A percentile compares a stretch with the other conserved stretches of the same genome.
phyloP scores from a whole-genome alignment of 192 early-diverging fungal species.

The Radiomyces spectabilis region DNA sequence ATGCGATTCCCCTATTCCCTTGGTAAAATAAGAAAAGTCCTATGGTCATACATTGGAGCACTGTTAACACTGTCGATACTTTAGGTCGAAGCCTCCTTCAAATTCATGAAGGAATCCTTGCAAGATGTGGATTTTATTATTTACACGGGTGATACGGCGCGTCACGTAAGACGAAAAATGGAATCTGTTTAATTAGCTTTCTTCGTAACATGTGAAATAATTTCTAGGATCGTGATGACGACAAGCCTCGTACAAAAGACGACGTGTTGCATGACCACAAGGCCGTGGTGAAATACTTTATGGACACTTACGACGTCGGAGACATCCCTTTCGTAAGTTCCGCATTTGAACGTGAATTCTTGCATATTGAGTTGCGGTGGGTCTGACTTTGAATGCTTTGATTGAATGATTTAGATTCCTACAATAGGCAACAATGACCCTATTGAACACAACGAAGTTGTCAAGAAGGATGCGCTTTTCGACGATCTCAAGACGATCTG shows the following conservation, averaged over 20 bases:
- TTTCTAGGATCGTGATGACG: constrained; percentile 14
- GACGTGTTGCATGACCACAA: constrained; percentile 18
- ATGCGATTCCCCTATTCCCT: constrained; percentile 27
- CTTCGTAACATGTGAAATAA: not conserved
- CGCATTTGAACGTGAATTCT: not conserved
- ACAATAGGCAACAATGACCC: constrained; percentile 32
- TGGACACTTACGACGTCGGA: constrained; percentile 5
- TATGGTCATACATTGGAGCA: too few relatives aligned
- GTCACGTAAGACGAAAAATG: constrained; percentile 21
- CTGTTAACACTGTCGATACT: too few relatives aligned
- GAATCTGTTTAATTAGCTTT: not conserved
- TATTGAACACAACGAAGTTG: constrained; percentile 13
- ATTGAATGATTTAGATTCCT: constrained; percentile 16
- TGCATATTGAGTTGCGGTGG: not conserved
- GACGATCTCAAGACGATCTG: constrained; percentile 15
- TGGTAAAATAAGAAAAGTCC: constrained; percentile 8
- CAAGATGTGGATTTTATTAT: constrained; percentile 29
- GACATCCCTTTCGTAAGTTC: constrained; percentile 9
- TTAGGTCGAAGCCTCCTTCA: constrained; percentile 22
- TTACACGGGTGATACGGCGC: constrained; percentile 31
- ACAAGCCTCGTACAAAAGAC: constrained; percentile 2
- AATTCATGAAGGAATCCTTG: constrained; percentile 13
- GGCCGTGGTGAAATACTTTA: constrained; percentile 7
- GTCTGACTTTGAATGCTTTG: not conserved
- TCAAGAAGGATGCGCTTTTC: not conserved